Conservation (phyloP, 2,329 filamentous ascomycete species). For the Plenodomus tracheiphilus region DNA sequence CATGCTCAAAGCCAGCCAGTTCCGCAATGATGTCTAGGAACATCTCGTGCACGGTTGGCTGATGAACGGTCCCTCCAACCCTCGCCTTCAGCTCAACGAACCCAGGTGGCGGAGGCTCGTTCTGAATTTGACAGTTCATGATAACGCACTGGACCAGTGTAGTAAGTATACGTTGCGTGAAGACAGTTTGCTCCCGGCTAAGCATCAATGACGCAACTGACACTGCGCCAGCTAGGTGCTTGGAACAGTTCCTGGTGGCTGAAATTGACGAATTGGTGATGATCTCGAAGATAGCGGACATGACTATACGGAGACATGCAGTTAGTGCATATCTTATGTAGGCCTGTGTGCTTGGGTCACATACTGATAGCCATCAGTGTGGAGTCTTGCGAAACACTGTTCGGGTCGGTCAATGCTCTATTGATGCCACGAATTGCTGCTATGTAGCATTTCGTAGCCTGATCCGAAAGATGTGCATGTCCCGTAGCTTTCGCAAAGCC, state of each 20-base stretch:
- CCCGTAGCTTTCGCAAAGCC: slow-evolving; percentile 23
- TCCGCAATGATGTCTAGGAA: slow-evolving; percentile 24
- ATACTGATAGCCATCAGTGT: slow-evolving; percentile 24
- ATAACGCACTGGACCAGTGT: slow-evolving; percentile 25
- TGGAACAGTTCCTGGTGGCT: slow-evolving; percentile 27
- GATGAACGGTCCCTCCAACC: slow-evolving; percentile 8
- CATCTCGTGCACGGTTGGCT: slow-evolving; percentile 10
- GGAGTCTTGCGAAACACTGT: slow-evolving; percentile 16
- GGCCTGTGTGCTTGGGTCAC: background rate
- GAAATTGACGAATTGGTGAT: slow-evolving; percentile 18
- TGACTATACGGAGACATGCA: slow-evolving; percentile 2
- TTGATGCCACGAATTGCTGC: slow-evolving; percentile 29
- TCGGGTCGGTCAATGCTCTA: slow-evolving; percentile 15
- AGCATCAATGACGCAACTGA: slow-evolving; percentile 25
- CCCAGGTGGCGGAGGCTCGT: slow-evolving; percentile 19
- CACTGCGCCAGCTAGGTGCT: slow-evolving; percentile 33
- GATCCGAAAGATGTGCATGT: slow-evolving; percentile 15
- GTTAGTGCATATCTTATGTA: background rate
- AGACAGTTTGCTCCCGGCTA: slow-evolving; percentile 16
- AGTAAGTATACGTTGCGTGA: slow-evolving; percentile 17
- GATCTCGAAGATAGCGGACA: slow-evolving; percentile 34
- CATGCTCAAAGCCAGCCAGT: slow-evolving; percentile 20
- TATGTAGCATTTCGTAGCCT: slow-evolving; percentile 24
- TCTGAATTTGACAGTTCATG: slow-evolving; percentile 32
- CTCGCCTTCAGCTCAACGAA: slow-evolving; percentile 18